These are phyloP conservation scores for Pichia heedii DNA, from an alignment of 805 yeast genomes.

Conservation along the genomic window DNA sequence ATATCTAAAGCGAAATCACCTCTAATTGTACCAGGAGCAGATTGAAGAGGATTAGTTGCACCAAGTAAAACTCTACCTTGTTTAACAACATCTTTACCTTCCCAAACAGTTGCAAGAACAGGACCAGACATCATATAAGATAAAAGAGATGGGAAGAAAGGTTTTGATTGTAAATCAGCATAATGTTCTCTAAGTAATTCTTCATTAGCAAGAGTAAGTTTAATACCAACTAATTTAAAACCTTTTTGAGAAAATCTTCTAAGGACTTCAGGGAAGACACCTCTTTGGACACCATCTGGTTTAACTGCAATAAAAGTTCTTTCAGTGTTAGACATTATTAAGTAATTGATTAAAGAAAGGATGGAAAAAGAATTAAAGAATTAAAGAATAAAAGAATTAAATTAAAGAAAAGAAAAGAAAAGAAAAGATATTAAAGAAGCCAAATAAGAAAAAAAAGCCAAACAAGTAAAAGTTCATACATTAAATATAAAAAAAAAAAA, in stretches of 20 bases:
- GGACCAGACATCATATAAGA: slow-evolving; percentile 98
- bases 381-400: background rate
- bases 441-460: too few species aligned
- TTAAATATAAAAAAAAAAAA: too few species aligned
- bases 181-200: slow-evolving; percentile 85
- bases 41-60: slow-evolving; percentile 96
- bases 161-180: slow-evolving; percentile 89
- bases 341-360: too few species aligned
- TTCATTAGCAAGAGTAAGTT: slow-evolving; percentile 84
- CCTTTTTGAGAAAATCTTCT: slow-evolving; percentile 96
- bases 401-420: background rate
- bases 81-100: slow-evolving; percentile 98
- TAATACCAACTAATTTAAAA: slow-evolving; percentile 92
- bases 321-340: slow-evolving; percentile 55
- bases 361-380: background rate
- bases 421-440: background rate
- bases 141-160: slow-evolving; percentile 95
- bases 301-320: slow-evolving; percentile 89
- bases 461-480: too few species aligned
- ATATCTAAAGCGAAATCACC: slow-evolving; percentile 97
- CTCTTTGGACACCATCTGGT: slow-evolving; percentile 99
- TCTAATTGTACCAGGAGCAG: slow-evolving; percentile 99
- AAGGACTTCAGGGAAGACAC: slow-evolving; percentile 81
- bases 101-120: slow-evolving; percentile 98
- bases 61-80: slow-evolving; percentile 97